phyloP scores from a whole-genome alignment of 352 stramenopile genomes.

The Detonula confervacea region DNA sequence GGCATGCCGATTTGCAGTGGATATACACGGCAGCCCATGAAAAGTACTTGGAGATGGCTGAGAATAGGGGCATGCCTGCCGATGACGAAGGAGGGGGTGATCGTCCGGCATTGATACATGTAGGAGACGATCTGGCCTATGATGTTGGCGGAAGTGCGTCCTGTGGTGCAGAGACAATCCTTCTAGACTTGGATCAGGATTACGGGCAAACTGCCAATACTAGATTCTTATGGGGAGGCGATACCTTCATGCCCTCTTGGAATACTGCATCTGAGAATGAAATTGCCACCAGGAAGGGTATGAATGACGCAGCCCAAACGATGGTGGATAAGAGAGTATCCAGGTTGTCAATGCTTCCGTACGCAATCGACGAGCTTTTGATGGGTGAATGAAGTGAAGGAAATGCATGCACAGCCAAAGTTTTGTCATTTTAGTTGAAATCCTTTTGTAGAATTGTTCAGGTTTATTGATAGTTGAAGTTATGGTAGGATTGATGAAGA shows the following conservation, averaged over 20 bases:
- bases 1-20: constrained; percentile 71
- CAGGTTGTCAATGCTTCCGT: constrained; percentile 62
- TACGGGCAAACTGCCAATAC: constrained; percentile 65
- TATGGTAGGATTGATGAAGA: too few species aligned
- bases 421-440: too few species aligned
- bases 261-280: constrained; percentile 64
- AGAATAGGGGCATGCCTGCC: constrained; percentile 26
- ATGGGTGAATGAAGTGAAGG: constrained; percentile 41
- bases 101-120: constrained; percentile 74
- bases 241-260: constrained; percentile 57
- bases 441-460: too few species aligned
- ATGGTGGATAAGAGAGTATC: constrained; percentile 67
- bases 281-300: constrained; percentile 62
- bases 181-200: constrained; percentile 70
- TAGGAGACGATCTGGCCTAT: constrained; percentile 83
- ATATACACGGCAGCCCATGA: constrained; percentile 76
- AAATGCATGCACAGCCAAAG: too few species aligned
- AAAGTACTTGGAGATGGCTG: constrained; percentile 61
- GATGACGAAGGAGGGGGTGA: constrained; percentile 41
- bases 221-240: constrained; percentile 16
- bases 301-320: constrained; percentile 73
- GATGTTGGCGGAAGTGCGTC: constrained; percentile 71
- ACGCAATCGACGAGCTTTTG: constrained; percentile 78
- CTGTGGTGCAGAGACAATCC: constrained; percentile 80
- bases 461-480: too few species aligned